Percentiles rank a stretch among this genome's conserved stretches.
These are phyloP conservation scores for Infundibulicybe gibba DNA, from an alignment of 768 basidiomycete genomes.

Conservation along the genomic window DNA sequence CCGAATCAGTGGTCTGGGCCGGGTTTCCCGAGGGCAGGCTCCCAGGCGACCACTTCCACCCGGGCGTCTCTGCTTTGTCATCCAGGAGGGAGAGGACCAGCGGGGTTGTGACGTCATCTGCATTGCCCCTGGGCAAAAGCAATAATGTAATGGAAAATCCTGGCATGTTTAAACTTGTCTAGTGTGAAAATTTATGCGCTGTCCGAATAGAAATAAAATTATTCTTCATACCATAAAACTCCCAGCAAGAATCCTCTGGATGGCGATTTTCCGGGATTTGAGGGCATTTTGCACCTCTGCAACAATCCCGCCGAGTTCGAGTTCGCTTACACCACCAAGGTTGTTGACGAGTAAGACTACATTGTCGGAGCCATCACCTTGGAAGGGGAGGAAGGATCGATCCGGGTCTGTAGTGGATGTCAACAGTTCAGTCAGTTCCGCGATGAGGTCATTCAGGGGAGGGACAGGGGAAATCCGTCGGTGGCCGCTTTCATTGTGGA, in stretches of 20 bases:
- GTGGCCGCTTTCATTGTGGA: conserved; percentile 87
- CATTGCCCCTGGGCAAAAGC: conserved; percentile 55
- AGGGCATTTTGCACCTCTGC: conserved; percentile 57
- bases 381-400: conserved; percentile 72
- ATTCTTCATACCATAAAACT: conserved; percentile 72
- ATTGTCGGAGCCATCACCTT: conserved; percentile 51
- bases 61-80: conserved; percentile 63
- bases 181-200: conserved; percentile 4
- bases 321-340: conserved; percentile 80
- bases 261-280: conserved; percentile 48
- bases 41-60: conserved; percentile 79
- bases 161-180: conserved; percentile 92
- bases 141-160: conserved; percentile 86
- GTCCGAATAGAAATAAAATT: neutral
- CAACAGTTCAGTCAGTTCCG: conserved; percentile 66
- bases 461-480: conserved; percentile 68
- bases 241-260: conserved; percentile 67
- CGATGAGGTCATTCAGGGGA: conserved; percentile 63
- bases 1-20: conserved; percentile 10
- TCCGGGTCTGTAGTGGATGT: conserved; percentile 73
- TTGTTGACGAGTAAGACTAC: conserved; percentile 86
- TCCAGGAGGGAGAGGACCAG: conserved; percentile 68
- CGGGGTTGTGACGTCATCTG: conserved; percentile 32
- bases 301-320: conserved; percentile 72
- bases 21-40: conserved; percentile 28